These are phyloP conservation scores for Diaporthe longicolla DNA, from an alignment of 2,329 filamentous ascomycete genomes.

Conservation along the genomic window DNA sequence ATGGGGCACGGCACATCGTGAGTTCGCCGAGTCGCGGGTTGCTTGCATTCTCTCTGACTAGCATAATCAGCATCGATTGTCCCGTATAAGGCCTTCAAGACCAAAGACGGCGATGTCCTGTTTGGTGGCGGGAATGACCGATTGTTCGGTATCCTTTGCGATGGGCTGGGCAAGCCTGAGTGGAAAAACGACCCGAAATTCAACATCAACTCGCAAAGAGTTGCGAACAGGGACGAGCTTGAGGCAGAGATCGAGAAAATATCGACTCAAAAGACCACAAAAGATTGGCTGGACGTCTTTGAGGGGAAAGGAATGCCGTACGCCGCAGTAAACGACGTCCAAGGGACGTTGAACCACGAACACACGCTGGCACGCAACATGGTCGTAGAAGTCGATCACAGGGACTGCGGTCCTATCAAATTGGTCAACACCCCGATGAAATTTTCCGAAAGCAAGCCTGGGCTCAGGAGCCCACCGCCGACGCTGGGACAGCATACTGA, in stretches of 20 bases:
- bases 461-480: conserved; percentile 83
- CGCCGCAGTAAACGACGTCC: conserved; percentile 91
- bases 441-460: conserved; percentile 85
- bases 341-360: conserved; percentile 84
- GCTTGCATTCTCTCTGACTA: conserved; percentile 19
- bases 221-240: conserved; percentile 80
- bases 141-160: conserved; percentile 75
- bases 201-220: conserved; percentile 72
- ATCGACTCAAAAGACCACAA: conserved; percentile 82
- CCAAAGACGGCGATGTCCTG: conserved; percentile 78
- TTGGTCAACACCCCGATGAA: conserved; percentile 96
- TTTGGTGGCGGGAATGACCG: conserved; percentile 81
- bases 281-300: conserved; percentile 88
- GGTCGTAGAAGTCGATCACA: conserved; percentile 90
- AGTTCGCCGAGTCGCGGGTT: conserved; percentile 46
- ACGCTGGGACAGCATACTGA: conserved; percentile 89
- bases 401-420: conserved; percentile 85
- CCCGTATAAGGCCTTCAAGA: conserved; percentile 89
- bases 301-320: conserved; percentile 96
- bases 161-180: conserved; percentile 69
- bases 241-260: conserved; percentile 84
- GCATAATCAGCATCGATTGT: conserved; percentile 85
- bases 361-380: conserved; percentile 90
- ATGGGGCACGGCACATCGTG: conserved; percentile 97
- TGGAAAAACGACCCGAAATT: conserved; percentile 74